phyloP scores from a whole-genome alignment of 2,329 filamentous ascomycete species.

The Colletotrichum gloeosporioides region DNA sequence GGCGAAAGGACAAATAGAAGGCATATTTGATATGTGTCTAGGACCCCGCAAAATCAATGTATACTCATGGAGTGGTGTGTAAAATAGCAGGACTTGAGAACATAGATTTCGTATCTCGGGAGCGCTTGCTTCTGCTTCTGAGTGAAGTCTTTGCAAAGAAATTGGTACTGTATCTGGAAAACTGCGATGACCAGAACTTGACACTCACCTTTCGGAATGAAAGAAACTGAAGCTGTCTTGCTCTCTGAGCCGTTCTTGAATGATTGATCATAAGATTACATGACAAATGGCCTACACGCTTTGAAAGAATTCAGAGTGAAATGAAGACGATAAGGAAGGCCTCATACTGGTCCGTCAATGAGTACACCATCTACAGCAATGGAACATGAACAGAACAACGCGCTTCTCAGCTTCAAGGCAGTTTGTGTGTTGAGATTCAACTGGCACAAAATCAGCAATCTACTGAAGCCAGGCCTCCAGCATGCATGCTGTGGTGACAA shows the following conservation, averaged over 20 bases:
- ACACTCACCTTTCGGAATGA: background rate
- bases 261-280: background rate
- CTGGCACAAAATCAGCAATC: background rate
- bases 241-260: background rate
- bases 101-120: background rate
- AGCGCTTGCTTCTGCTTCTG: background rate
- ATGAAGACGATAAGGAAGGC: background rate
- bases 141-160: background rate
- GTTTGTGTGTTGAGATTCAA: accelerated
- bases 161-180: background rate
- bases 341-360: background rate
- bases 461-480: background rate
- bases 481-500: background rate
- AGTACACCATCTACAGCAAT: too few species aligned
- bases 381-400: background rate
- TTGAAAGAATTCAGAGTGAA: background rate
- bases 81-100: background rate
- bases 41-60: accelerated
- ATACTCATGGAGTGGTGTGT: background rate
- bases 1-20: background rate
- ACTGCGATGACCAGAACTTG: background rate
- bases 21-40: background rate
- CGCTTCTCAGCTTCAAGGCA: background rate
- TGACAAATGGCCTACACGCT: background rate
- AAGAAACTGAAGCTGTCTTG: accelerated